Evolutionary conservation across 2,329 filamentous ascomycete species (phyloP).

Genomic region (Colletotrichum cordylinicola): DNA sequence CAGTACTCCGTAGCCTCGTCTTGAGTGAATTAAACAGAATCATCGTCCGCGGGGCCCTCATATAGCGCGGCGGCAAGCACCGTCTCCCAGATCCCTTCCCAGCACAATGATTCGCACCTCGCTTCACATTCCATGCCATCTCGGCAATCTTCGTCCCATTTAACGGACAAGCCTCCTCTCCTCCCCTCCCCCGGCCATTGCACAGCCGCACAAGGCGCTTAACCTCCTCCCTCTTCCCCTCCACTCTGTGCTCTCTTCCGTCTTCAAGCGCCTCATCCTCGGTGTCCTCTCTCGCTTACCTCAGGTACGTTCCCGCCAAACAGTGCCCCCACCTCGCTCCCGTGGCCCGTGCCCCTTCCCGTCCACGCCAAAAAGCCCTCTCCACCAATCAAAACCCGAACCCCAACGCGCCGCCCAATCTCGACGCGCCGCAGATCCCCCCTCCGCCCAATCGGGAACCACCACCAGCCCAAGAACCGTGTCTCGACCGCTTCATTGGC

Average conservation of each 20-base stretch:
- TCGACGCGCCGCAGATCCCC: conserved; percentile 17
- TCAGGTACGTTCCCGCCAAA: not conserved
- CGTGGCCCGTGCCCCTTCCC: not conserved
- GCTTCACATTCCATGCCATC: not conserved
- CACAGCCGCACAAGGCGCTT: conserved; percentile 22
- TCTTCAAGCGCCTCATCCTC: conserved; percentile 6
- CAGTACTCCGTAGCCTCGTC: not conserved
- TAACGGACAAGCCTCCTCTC: not conserved
- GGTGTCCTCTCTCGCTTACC: not conserved
- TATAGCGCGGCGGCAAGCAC: not conserved
- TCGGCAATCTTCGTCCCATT: not conserved
- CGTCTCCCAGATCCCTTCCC: not conserved
- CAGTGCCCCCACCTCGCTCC: not conserved
- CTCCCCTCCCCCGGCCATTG: not conserved
- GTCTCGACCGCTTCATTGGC: conserved; percentile 17
- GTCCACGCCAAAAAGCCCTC: not conserved
- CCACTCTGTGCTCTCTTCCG: not conserved
- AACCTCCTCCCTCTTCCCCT: not conserved
- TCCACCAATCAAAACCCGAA: fast-evolving
- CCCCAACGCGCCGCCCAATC: conserved; percentile 16
- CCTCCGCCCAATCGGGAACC: conserved; percentile 14
- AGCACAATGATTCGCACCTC: not conserved
- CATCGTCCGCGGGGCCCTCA: not conserved
- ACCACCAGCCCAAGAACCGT: not conserved
- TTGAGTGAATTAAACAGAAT: not conserved